These are phyloP conservation scores for Phanerochaete carnosa DNA, from an alignment of 768 basidiomycete species.

Conservation along the genomic window DNA sequence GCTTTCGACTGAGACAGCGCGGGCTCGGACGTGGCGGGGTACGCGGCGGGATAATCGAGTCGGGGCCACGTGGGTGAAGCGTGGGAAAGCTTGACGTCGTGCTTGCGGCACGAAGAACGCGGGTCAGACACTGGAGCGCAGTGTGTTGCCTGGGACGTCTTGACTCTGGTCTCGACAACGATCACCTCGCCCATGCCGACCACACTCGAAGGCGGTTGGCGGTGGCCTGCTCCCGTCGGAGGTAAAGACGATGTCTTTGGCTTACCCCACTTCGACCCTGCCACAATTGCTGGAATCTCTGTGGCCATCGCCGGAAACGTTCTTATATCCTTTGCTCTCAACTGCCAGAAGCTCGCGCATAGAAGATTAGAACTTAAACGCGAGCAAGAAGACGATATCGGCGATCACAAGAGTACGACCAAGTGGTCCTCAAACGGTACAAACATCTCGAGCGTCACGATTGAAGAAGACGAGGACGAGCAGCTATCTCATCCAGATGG, in stretches of 20 bases:
- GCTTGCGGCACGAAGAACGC: neutral
- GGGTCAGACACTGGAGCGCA: neutral
- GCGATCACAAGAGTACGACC: neutral
- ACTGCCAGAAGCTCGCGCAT: conserved; percentile 92
- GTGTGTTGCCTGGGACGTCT: neutral
- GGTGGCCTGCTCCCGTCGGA: neutral
- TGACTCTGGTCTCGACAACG: neutral
- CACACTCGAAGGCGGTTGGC: neutral
- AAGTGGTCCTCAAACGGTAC: neutral
- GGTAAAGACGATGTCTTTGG: conserved; percentile 26
- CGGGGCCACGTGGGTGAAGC: neutral
- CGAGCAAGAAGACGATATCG: conserved; percentile 15
- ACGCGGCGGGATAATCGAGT: neutral
- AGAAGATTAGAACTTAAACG: conserved; percentile 56
- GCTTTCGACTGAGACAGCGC: neutral
- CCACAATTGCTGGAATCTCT: conserved; percentile 71
- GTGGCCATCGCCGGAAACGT: conserved; percentile 84
- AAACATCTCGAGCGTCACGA: neutral
- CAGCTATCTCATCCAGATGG: neutral
- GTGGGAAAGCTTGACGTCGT: conserved; percentile 5
- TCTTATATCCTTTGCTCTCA: conserved; percentile 87
- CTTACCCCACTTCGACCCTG: conserved; percentile 52
- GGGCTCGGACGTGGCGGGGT: neutral
- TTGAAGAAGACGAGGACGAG: conserved; percentile 6
- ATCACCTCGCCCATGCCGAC: neutral